Conservation (phyloP, 805 yeast genomes). For the Torulaspora maleeae region DNA sequence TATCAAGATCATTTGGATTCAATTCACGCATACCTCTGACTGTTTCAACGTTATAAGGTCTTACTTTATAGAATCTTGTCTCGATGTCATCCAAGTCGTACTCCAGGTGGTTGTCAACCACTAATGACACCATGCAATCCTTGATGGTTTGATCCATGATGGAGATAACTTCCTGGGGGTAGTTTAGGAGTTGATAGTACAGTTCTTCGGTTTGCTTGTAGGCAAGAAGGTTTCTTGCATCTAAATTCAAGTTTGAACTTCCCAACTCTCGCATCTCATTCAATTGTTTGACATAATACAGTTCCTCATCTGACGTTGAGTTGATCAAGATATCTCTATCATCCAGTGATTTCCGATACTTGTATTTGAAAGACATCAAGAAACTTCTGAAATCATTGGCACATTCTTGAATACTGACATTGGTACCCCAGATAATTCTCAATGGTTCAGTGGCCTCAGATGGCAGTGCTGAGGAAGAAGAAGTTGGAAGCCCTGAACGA, state of each 20-base stretch:
- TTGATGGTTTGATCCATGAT: slow-evolving; percentile 95
- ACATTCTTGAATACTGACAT: slow-evolving; percentile 87
- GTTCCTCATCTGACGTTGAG: slow-evolving; percentile 59
- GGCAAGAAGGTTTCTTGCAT: slow-evolving; percentile 71
- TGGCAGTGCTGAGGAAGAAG: slow-evolving; percentile 31
- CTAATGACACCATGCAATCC: slow-evolving; percentile 77
- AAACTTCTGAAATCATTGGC: slow-evolving; percentile 75
- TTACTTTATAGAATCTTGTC: slow-evolving; percentile 73
- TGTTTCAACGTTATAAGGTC: slow-evolving; percentile 80
- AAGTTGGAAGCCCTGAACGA: slow-evolving; percentile 27
- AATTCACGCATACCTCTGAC: slow-evolving; percentile 83
- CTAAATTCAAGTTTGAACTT: slow-evolving; percentile 76
- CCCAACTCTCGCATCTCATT: slow-evolving; percentile 74
- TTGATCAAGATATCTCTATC: slow-evolving; percentile 34
- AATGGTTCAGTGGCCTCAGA: slow-evolving; percentile 61
- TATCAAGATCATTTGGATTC: slow-evolving; percentile 92
- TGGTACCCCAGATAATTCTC: slow-evolving; percentile 97
- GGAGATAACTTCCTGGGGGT: slow-evolving; percentile 95
- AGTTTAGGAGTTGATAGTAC: slow-evolving; percentile 80
- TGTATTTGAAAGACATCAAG: slow-evolving; percentile 74
- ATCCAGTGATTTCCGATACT: slow-evolving; percentile 55
- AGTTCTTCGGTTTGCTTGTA: slow-evolving; percentile 71
- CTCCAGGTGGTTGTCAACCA: slow-evolving; percentile 53
- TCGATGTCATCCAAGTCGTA: slow-evolving; percentile 61
- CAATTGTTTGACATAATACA: slow-evolving; percentile 69